Conservation (phyloP, 495 filamentous ascomycete genomes). For the Hyphodiscus hymeniophilus region DNA sequence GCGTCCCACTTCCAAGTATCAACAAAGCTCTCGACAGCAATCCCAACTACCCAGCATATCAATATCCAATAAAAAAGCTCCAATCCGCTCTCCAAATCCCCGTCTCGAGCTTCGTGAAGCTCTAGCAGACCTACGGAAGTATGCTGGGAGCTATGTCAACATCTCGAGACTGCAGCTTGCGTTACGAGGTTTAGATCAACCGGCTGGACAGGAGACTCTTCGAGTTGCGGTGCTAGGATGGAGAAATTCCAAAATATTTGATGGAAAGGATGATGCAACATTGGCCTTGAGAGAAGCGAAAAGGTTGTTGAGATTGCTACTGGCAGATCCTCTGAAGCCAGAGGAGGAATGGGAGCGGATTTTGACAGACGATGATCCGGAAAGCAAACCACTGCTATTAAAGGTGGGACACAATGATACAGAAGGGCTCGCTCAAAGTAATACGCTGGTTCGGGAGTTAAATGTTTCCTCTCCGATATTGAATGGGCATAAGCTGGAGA, state of each 20-base stretch:
- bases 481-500: slow-evolving; percentile 62
- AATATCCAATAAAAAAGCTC: background rate
- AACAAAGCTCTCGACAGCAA: slow-evolving; percentile 8
- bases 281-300: slow-evolving; percentile 32
- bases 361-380: slow-evolving; percentile 39
- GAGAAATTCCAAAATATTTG: no score
- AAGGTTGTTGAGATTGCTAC: slow-evolving; percentile 57
- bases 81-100: slow-evolving; percentile 11
- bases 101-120: slow-evolving; percentile 48
- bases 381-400: slow-evolving; percentile 35
- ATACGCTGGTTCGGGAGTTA: slow-evolving; percentile 35
- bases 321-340: slow-evolving; percentile 67
- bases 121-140: slow-evolving; percentile 51
- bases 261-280: slow-evolving; percentile 29
- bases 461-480: slow-evolving; percentile 60
- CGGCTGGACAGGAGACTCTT: slow-evolving; percentile 51
- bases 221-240: slow-evolving; percentile 51
- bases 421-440: slow-evolving; percentile 7
- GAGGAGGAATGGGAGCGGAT: slow-evolving; percentile 63
- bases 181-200: slow-evolving; percentile 63
- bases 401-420: slow-evolving; percentile 26
- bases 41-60: background rate
- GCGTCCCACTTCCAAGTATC: background rate
- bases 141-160: slow-evolving; percentile 59
- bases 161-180: slow-evolving; percentile 74